These are phyloP conservation scores for Cladophialophora chaetospira DNA, from an alignment of 2,329 filamentous ascomycete species.

Conservation along the genomic window DNA sequence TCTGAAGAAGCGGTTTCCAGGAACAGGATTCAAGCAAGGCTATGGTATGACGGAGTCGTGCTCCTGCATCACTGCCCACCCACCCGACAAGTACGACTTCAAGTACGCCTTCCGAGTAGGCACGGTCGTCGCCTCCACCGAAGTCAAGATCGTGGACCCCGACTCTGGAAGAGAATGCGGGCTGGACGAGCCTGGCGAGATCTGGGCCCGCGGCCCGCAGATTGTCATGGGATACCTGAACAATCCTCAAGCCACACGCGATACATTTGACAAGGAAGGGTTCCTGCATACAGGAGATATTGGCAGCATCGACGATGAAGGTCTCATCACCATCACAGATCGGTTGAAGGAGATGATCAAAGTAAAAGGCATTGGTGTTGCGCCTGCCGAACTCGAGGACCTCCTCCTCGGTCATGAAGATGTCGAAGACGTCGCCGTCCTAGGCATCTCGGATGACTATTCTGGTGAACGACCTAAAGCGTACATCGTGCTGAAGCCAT, in stretches of 20 bases:
- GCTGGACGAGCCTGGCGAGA: constrained; percentile 56
- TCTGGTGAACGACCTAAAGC: constrained; percentile 42
- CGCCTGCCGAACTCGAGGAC: constrained; percentile 52
- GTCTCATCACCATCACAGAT: constrained; percentile 70
- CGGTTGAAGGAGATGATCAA: constrained; percentile 62
- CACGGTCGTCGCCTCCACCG: constrained; percentile 58
- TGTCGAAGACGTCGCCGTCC: constrained; percentile 51
- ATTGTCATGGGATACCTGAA: constrained; percentile 78
- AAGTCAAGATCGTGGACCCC: constrained; percentile 59
- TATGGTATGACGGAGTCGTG: constrained; percentile 71
- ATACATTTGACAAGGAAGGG: constrained; percentile 65
- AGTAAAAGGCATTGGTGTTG: constrained; percentile 53
- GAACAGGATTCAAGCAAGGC: constrained; percentile 63
- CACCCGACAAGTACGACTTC: constrained; percentile 58
- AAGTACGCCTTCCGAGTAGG: constrained; percentile 53
- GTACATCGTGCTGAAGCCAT: constrained; percentile 45
- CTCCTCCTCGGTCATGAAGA: constrained; percentile 48
- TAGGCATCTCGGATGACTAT: constrained; percentile 44
- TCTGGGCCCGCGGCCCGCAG: constrained; percentile 77
- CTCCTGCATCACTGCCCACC: constrained; percentile 64
- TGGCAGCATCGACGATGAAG: constrained; percentile 58
- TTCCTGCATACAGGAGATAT: constrained; percentile 68
- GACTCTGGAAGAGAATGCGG: constrained; percentile 55
- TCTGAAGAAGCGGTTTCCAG: constrained; percentile 58
- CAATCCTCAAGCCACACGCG: constrained; percentile 68